Evolutionary conservation across 805 yeast genomes (phyloP).

Genomic region (Metschnikowia cubensis): DNA sequence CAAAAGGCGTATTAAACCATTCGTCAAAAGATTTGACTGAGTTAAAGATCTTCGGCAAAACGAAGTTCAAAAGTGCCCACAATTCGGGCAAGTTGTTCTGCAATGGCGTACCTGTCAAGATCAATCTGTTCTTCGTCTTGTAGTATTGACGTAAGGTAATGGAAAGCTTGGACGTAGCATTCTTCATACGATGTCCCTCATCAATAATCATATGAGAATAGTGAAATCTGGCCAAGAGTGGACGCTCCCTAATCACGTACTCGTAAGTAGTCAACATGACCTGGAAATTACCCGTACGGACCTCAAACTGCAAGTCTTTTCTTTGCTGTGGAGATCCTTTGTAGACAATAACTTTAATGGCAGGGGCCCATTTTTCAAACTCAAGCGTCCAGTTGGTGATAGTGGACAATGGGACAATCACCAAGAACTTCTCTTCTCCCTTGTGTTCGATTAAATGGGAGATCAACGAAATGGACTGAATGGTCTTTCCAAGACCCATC

Average conservation of each 20-base stretch:
- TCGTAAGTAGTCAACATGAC: slow-evolving; percentile 79
- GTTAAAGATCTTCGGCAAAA: slow-evolving; percentile 78
- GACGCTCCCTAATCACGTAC: slow-evolving; percentile 74
- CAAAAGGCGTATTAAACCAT: slow-evolving; percentile 88
- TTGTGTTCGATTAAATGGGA: slow-evolving; percentile 68
- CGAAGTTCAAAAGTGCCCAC: slow-evolving; percentile 82
- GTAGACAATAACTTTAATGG: slow-evolving; percentile 63
- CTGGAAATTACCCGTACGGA: slow-evolving; percentile 66
- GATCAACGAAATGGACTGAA: slow-evolving; percentile 73
- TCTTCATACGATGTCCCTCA: slow-evolving; percentile 89
- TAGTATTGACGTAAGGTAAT: slow-evolving; percentile 67
- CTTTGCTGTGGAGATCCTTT: slow-evolving; percentile 77
- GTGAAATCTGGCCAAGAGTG: slow-evolving; percentile 59
- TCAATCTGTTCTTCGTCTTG: slow-evolving; percentile 70
- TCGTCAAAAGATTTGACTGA: slow-evolving; percentile 84
- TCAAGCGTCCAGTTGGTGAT: slow-evolving; percentile 83
- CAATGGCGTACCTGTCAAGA: slow-evolving; percentile 84
- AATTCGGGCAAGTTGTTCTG: slow-evolving; percentile 82
- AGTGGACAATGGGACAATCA: slow-evolving; percentile 80
- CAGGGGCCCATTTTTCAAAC: slow-evolving; percentile 88
- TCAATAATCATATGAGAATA: slow-evolving; percentile 89
- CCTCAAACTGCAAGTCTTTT: slow-evolving; percentile 58
- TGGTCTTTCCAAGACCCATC: slow-evolving; percentile 67
- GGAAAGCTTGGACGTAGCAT: slow-evolving; percentile 69
- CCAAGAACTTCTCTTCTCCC: slow-evolving; percentile 67